Conservation (phyloP, 2,329 filamentous ascomycete species). For the Aspergillus japonicus region DNA sequence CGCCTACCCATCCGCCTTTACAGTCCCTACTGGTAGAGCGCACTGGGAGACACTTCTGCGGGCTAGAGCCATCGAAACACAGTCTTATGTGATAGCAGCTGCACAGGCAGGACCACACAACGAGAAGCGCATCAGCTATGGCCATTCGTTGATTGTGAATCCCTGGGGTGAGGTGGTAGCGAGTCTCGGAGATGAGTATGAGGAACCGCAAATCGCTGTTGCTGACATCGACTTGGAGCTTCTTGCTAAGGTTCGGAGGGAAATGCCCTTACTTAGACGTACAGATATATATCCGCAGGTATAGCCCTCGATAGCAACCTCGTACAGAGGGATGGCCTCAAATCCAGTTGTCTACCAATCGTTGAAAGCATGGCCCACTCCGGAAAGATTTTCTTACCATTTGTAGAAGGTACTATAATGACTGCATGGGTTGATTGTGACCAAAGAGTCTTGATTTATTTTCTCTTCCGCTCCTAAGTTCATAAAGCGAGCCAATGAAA, state of each 20-base stretch:
- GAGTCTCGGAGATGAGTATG: constrained; percentile 53
- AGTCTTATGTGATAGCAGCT: constrained; percentile 82
- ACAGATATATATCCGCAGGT: constrained; percentile 52
- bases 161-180: constrained; percentile 80
- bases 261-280: constrained; percentile 59
- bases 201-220: constrained; percentile 48
- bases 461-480: constrained; percentile 11
- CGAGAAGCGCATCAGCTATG: constrained; percentile 76
- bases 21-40: constrained; percentile 75
- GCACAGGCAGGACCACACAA: constrained; percentile 78
- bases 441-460: constrained; percentile 5
- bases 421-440: neutral
- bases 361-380: neutral
- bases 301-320: constrained; percentile 20
- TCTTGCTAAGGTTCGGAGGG: constrained; percentile 53
- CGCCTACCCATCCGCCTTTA: constrained; percentile 88
- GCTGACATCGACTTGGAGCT: constrained; percentile 57
- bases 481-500: constrained; percentile 16
- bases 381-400: neutral
- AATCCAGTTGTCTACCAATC: neutral
- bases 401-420: neutral
- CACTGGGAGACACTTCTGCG: constrained; percentile 83
- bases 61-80: constrained; percentile 82
- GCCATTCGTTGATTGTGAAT: constrained; percentile 79
- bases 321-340: neutral